phyloP scores from a whole-genome alignment of 2,329 filamentous ascomycete species.

The Diaporthe velutina region DNA sequence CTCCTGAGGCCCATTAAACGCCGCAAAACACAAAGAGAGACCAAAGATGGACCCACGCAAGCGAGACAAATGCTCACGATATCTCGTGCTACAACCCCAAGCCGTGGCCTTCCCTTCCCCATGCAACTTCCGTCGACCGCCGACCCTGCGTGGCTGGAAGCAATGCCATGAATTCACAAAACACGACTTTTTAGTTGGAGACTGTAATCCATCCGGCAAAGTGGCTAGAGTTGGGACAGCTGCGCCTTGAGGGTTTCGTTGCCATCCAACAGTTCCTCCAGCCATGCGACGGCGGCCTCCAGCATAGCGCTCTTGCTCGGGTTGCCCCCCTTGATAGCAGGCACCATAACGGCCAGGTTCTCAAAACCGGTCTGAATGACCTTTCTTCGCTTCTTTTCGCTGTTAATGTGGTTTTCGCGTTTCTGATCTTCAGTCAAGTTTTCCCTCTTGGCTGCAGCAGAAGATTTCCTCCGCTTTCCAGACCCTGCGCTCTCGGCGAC shows the following conservation, averaged over 20 bases:
- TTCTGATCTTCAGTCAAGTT: constrained; percentile 88
- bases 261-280: constrained; percentile 78
- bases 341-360: constrained; percentile 82
- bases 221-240: constrained; percentile 48
- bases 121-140: constrained; percentile 3
- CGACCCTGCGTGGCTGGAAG: neutral
- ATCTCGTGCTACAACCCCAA: neutral
- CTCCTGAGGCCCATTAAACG: constrained; percentile 16
- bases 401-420: constrained; percentile 86
- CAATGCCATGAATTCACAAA: constrained; percentile 9
- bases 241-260: constrained; percentile 73
- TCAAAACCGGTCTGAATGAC: constrained; percentile 87
- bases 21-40: constrained; percentile 15
- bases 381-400: constrained; percentile 87
- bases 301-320: constrained; percentile 88
- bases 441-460: constrained; percentile 66
- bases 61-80: neutral
- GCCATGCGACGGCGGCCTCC: constrained; percentile 80
- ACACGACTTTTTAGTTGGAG: neutral
- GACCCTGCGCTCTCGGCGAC: constrained; percentile 47
- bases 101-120: neutral
- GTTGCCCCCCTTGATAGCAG: constrained; percentile 78
- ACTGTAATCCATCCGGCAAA: neutral
- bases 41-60: neutral
- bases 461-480: constrained; percentile 66